Conservation (phyloP, 192 early-diverging fungal genomes). For the Backusella tuberculispora region DNA sequence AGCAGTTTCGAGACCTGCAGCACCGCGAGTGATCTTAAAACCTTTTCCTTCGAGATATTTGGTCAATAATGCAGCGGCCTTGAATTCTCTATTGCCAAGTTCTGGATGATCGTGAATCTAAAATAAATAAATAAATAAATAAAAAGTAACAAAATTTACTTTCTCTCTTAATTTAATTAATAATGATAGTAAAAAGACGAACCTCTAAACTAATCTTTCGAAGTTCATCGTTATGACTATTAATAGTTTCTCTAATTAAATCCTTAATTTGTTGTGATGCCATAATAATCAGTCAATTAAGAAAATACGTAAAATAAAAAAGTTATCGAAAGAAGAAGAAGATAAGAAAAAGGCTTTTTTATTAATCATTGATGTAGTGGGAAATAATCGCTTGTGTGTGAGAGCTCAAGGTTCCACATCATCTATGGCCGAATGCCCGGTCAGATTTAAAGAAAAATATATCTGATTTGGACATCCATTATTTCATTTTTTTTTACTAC, state of each 20-base stretch:
- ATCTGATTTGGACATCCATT: neutral
- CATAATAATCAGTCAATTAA: neutral
- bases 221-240: conserved; percentile 35
- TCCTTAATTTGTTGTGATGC: conserved; percentile 22
- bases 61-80: conserved; percentile 65
- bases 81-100: conserved; percentile 54
- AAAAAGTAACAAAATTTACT: neutral
- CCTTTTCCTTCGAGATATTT: conserved; percentile 67
- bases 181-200: neutral
- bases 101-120: conserved; percentile 67
- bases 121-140: neutral
- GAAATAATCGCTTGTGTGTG: conserved; percentile 1
- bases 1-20: conserved; percentile 70
- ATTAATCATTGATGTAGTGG: neutral
- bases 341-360: neutral
- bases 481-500: neutral
- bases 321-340: neutral
- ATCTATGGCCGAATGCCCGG: conserved; percentile 8
- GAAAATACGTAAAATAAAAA: neutral
- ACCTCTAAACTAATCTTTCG: conserved; percentile 53
- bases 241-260: conserved; percentile 24
- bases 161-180: neutral
- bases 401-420: conserved; percentile 10
- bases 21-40: conserved; percentile 61
- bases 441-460: neutral